A percentile compares a stretch with the other conserved stretches of the same genome.
These are phyloP conservation scores for Aspergillus sojae DNA, from an alignment of 2,329 filamentous ascomycete genomes.

Conservation along the genomic window DNA sequence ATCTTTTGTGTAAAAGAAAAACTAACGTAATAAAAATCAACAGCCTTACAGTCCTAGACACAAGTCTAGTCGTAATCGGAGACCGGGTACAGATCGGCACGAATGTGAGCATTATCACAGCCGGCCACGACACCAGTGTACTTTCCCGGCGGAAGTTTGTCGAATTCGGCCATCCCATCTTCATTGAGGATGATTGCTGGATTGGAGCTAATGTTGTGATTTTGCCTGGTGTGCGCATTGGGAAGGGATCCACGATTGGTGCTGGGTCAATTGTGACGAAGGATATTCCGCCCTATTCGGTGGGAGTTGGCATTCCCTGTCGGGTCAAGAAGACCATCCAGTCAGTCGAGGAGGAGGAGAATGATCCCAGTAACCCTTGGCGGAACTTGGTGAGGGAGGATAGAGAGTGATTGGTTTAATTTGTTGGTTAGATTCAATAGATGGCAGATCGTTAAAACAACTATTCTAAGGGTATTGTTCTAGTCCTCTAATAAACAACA, in stretches of 20 bases:
- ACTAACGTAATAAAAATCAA: background rate
- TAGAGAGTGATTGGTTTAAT: background rate
- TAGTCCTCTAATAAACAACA: background rate
- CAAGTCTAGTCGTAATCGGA: slow-evolving; percentile 56
- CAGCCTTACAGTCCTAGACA: slow-evolving; percentile 61
- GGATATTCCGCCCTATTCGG: slow-evolving; percentile 35
- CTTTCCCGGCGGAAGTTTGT: slow-evolving; percentile 51
- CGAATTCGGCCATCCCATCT: slow-evolving; percentile 53
- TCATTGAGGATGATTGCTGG: slow-evolving; percentile 54
- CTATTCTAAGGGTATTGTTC: background rate
- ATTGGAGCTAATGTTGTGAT: slow-evolving; percentile 53
- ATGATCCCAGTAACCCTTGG: slow-evolving; percentile 27
- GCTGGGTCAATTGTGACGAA: slow-evolving; percentile 46
- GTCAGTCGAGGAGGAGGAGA: slow-evolving; percentile 28
- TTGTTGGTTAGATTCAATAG: background rate
- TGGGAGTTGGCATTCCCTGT: slow-evolving; percentile 32
- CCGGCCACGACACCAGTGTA: slow-evolving; percentile 56
- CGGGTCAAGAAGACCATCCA: slow-evolving; percentile 28
- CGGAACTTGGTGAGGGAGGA: slow-evolving; percentile 23
- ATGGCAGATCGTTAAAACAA: background rate
- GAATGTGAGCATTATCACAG: slow-evolving; percentile 56
- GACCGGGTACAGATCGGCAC: slow-evolving; percentile 58
- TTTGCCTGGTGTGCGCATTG: slow-evolving; percentile 47
- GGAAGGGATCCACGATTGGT: slow-evolving; percentile 45
- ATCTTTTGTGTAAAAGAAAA: fast-evolving